These are phyloP conservation scores for Scheffersomyces insectosa DNA, from an alignment of 1,139 yeast species.

Conservation along the genomic window DNA sequence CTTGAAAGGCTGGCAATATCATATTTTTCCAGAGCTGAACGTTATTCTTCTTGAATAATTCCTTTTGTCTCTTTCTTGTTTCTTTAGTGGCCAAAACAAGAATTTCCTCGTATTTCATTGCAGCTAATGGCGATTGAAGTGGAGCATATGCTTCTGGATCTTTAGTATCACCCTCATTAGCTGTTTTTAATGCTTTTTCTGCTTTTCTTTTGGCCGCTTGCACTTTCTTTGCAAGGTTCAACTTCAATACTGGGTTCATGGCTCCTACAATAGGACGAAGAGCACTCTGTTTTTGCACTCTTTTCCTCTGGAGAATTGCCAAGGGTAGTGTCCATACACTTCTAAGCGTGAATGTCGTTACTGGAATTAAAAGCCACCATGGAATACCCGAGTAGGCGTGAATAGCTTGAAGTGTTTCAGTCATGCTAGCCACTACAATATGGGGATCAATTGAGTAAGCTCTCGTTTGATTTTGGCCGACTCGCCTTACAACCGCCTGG, in stretches of 20 bases:
- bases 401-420: constrained; percentile 45
- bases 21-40: constrained; percentile 84
- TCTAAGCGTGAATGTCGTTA: constrained; percentile 67
- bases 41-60: constrained; percentile 59
- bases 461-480: background rate
- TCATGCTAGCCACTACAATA: constrained; percentile 31
- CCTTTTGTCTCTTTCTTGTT: constrained; percentile 69
- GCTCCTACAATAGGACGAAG: constrained; percentile 71
- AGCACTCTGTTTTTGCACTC: constrained; percentile 70
- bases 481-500: background rate
- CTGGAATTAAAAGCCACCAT: constrained; percentile 83
- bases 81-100: constrained; percentile 74
- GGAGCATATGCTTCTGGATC: constrained; percentile 11
- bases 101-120: constrained; percentile 77
- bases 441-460: constrained; percentile 18
- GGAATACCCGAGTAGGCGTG: constrained; percentile 66
- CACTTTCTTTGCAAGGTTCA: constrained; percentile 66
- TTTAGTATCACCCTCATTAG: constrained; percentile 4
- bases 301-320: constrained; percentile 67
- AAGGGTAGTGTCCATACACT: constrained; percentile 73
- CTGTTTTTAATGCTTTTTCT: constrained; percentile 10
- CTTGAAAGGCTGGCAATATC: constrained; percentile 72
- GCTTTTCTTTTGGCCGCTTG: constrained; percentile 37
- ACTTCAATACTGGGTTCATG: constrained; percentile 70
- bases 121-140: constrained; percentile 34